phyloP scores from a whole-genome alignment of 768 basidiomycete species.

The Coprinellus aureogranulatus region DNA sequence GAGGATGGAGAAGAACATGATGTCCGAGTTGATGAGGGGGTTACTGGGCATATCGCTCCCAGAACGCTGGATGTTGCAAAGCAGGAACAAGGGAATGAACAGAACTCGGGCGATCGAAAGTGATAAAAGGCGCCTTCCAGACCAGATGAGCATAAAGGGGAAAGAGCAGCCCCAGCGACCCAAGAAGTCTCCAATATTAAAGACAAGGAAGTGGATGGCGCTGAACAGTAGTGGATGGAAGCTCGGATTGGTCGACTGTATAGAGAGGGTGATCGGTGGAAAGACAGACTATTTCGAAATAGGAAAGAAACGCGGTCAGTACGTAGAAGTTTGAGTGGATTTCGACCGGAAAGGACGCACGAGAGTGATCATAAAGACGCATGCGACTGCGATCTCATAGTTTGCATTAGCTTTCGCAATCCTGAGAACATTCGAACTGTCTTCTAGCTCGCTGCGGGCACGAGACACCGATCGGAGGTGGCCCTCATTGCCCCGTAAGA shows the following conservation, averaged over 20 bases:
- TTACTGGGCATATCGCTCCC: slow-evolving; percentile 24
- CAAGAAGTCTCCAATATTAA: slow-evolving; percentile 68
- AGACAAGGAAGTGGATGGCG: slow-evolving; percentile 72
- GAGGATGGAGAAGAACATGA: slow-evolving; percentile 71
- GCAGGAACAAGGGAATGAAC: slow-evolving; percentile 84
- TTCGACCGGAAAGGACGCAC: slow-evolving; percentile 41
- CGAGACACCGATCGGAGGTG: slow-evolving; percentile 15
- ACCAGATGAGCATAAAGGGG: slow-evolving; percentile 67
- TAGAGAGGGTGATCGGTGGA: slow-evolving; percentile 80
- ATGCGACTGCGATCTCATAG: slow-evolving; percentile 72
- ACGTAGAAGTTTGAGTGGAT: background rate
- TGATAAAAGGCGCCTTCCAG: slow-evolving; percentile 55
- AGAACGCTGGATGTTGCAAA: slow-evolving; percentile 76
- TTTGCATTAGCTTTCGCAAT: slow-evolving; percentile 63
- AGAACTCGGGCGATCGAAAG: slow-evolving; percentile 70
- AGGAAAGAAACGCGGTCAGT: background rate
- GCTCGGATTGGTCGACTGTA: slow-evolving; percentile 60
- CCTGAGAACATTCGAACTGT: slow-evolving; percentile 43
- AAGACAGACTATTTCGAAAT: slow-evolving; percentile 69
- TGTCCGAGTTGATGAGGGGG: slow-evolving; percentile 73
- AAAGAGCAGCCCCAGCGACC: slow-evolving; percentile 70
- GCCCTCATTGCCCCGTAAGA: slow-evolving; percentile 28
- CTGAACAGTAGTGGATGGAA: slow-evolving; percentile 83
- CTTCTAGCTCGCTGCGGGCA: slow-evolving; percentile 23
- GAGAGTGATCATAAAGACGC: slow-evolving; percentile 76